Percentiles rank a stretch among this genome's conserved stretches.
Evolutionary conservation across 2,329 filamentous ascomycete genomes (phyloP).

Genomic region (Arthrobotrys conoides): DNA sequence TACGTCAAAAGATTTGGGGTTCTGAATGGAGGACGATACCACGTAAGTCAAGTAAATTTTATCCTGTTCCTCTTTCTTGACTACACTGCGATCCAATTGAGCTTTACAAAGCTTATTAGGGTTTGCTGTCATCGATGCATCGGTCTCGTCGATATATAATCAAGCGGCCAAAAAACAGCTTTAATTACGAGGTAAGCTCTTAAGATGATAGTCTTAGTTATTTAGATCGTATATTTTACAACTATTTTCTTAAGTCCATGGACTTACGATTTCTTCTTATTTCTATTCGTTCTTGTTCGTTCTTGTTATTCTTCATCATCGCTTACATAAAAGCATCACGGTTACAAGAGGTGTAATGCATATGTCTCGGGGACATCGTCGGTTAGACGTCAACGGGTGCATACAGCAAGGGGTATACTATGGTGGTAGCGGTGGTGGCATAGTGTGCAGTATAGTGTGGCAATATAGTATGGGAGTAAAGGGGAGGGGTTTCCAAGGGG

Average conservation of each 20-base stretch:
- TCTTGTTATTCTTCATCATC: constrained; percentile 10
- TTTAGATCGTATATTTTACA: not conserved
- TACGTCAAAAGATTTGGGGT: too few species aligned
- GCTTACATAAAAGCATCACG: constrained; percentile 29
- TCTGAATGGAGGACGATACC: too few species aligned
- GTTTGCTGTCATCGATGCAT: too few species aligned
- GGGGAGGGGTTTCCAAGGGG: constrained; percentile 13
- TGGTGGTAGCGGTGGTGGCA: not conserved
- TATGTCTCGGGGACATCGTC: constrained; percentile 10
- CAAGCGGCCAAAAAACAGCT: too few species aligned
- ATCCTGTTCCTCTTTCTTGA: too few species aligned
- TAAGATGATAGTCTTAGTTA: too few species aligned
- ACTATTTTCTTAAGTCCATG: not conserved
- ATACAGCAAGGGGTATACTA: not conserved
- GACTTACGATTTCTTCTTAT: not conserved
- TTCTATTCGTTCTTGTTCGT: not conserved
- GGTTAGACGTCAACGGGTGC: not conserved
- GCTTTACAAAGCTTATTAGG: too few species aligned
- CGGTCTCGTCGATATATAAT: too few species aligned
- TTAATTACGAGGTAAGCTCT: too few species aligned
- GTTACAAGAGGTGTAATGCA: constrained; percentile 41
- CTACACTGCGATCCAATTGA: too few species aligned
- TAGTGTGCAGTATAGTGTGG: not conserved
- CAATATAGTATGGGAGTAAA: not conserved
- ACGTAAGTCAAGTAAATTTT: too few species aligned